A percentile compares a stretch with the other conserved stretches of the same genome.
Evolutionary conservation across 805 yeast species (phyloP).

Genomic region (Priceomyces castillae): DNA sequence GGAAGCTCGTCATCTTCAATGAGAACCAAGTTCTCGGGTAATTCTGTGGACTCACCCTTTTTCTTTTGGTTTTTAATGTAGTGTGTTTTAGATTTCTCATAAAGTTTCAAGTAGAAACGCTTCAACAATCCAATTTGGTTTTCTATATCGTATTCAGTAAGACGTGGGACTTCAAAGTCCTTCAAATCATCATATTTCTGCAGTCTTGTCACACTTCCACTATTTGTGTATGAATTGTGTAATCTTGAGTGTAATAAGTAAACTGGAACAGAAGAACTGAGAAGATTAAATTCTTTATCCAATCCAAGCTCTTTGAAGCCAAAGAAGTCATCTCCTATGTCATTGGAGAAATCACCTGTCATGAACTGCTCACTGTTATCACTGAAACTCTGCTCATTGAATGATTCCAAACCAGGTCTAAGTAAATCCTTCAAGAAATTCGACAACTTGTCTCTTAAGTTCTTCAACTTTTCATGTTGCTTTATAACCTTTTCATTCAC

Average conservation of each 20-base stretch:
- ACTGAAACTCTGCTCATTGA: conserved; percentile 72
- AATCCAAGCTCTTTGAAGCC: conserved; percentile 93
- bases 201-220: conserved; percentile 46
- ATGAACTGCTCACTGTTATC: conserved; percentile 93
- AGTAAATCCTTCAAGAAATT: conserved; percentile 73
- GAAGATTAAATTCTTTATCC: conserved; percentile 84
- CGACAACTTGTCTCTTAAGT: conserved; percentile 64
- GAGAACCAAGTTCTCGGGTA: conserved; percentile 42
- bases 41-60: conserved; percentile 37
- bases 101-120: conserved; percentile 47
- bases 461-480: conserved; percentile 67
- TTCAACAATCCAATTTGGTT: conserved; percentile 56
- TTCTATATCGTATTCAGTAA: conserved; percentile 51
- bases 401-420: conserved; percentile 74
- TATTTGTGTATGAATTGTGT: conserved; percentile 50
- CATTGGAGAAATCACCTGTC: conserved; percentile 92
- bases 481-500: conserved; percentile 68
- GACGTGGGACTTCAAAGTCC: conserved; percentile 49
- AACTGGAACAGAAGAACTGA: conserved; percentile 83
- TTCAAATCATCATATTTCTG: conserved; percentile 65
- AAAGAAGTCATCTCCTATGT: conserved; percentile 95
- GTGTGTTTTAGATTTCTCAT: conserved; percentile 43
- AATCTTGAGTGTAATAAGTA: conserved; percentile 79
- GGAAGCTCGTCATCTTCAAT: conserved; percentile 86
- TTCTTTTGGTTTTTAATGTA: conserved; percentile 38